Base-by-base conservation (phyloP, 106 monocot genomes). In the Apostasia ramifera region DNA sequence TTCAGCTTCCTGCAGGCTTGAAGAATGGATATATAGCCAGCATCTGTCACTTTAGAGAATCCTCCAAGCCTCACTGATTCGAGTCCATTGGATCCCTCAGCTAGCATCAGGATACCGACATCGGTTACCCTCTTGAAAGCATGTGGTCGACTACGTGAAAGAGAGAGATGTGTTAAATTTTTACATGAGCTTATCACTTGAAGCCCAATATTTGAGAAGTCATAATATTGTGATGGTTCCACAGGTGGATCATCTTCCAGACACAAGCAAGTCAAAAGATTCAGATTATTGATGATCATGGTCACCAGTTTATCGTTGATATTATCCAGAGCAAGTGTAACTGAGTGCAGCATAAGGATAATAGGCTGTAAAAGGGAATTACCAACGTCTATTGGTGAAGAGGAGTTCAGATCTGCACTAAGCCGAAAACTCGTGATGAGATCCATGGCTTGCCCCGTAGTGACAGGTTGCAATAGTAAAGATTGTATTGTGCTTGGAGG, bases 11-110 rank as follows among this genome's bases (percentile, higher is more conserved):
- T 84, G 75, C 83, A 88, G 38, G 88, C 88, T 57, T 88, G 83
- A 40, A 95, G 72, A 76, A 95, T 54, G n/a, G 81, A 81, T 40
- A 60, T 76, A 58, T 80, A 95, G 8, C 91, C 91, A 40, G 91
- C 91, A 95, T 95, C 95, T 6, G 88, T 95, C 65, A 95, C 88
- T 74, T 66, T 91, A 11, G 88, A 83, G 69, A 95, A 95, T n/a
- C 95, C 84, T 65, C 74, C 81, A 59, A 91, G 75, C 77, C 84
- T 85, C 40, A 95, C 59, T 6, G 78, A 80, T 78, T 88, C 78
- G 44, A 95, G 86, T 42, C 62, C 73, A 47, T 62, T 73, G 54
- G 81, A 95, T 42, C 75, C 73, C 38, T 91, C 95, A 13, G 86
- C 81, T 8, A 91, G 76, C 42, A 88, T 40, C 6, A 91, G 73